These are phyloP conservation scores for Colletotrichum melonis DNA, from an alignment of 2,329 filamentous ascomycete genomes.

Conservation along the genomic window DNA sequence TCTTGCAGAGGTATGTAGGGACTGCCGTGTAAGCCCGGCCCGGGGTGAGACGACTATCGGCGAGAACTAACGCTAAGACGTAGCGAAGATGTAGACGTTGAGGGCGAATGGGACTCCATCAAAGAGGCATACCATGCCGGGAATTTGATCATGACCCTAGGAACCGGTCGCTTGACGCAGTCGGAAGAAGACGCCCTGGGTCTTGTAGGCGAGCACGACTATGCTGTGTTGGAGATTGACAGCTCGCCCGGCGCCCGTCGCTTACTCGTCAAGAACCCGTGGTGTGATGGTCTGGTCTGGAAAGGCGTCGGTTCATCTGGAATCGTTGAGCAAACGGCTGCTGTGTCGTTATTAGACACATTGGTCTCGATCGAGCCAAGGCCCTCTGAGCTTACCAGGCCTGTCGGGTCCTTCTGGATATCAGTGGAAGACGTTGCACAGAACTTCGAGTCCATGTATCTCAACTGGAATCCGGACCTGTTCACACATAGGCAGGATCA, in stretches of 20 bases:
- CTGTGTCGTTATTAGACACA: neutral
- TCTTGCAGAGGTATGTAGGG: conserved; percentile 75
- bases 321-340: conserved; percentile 4
- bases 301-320: conserved; percentile 55
- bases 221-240: conserved; percentile 87
- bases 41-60: neutral
- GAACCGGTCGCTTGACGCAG: conserved; percentile 83
- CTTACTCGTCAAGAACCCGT: conserved; percentile 94
- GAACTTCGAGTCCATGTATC: conserved; percentile 94
- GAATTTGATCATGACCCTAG: conserved; percentile 88
- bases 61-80: conserved; percentile 7
- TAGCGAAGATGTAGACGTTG: conserved; percentile 81
- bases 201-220: conserved; percentile 91
- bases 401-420: conserved; percentile 91
- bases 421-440: conserved; percentile 87
- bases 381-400: conserved; percentile 40
- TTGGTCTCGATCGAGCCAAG: conserved; percentile 31
- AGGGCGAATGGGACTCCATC: conserved; percentile 82
- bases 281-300: conserved; percentile 86
- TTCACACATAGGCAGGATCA: conserved; percentile 87
- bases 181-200: conserved; percentile 85
- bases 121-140: conserved; percentile 79
- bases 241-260: conserved; percentile 68
- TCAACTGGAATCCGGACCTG: conserved; percentile 94
- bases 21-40: no score